Conservation (phyloP, 129 eudicot species). For the Centaurea solstitialis region DNA sequence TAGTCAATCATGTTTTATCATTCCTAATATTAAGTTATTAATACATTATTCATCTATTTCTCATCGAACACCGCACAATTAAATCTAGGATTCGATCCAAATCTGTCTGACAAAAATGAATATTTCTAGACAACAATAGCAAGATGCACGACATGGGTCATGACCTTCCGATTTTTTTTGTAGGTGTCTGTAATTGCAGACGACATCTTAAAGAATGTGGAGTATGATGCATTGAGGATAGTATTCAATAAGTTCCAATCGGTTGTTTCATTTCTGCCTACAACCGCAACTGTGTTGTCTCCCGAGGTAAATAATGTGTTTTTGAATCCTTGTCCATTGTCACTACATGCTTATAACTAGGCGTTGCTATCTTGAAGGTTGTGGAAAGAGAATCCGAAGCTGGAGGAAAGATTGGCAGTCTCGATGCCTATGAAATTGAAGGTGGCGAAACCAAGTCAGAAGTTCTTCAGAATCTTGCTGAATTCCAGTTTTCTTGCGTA, state of each 20-base stretch:
- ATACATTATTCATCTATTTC: no score
- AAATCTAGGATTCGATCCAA: background rate
- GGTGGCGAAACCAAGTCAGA: conserved; percentile 96
- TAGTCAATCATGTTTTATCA: background rate
- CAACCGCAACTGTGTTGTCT: conserved; percentile 80
- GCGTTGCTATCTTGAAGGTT: conserved; percentile 41
- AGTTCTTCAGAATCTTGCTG: conserved; percentile 87
- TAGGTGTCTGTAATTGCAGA: conserved; percentile 96
- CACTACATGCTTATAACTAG: background rate
- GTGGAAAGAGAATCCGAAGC: conserved; percentile 95
- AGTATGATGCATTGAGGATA: conserved; percentile 88
- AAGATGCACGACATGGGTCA: background rate
- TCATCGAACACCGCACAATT: background rate
- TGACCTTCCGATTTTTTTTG: background rate
- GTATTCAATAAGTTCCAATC: conserved; percentile 92
- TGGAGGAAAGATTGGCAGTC: conserved; percentile 82
- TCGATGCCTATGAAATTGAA: conserved; percentile 91
- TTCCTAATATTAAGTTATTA: no score
- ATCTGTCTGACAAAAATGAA: background rate
- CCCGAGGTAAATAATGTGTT: conserved; percentile 65
- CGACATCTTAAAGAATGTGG: conserved; percentile 91
- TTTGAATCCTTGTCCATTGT: background rate
- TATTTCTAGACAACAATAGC: background rate
- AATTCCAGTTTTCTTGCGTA: conserved; percentile 94
- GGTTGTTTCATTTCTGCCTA: conserved; percentile 82